Evolutionary conservation across 2,329 filamentous ascomycete species (phyloP).

Genomic region (Thermoascus crustaceus): DNA sequence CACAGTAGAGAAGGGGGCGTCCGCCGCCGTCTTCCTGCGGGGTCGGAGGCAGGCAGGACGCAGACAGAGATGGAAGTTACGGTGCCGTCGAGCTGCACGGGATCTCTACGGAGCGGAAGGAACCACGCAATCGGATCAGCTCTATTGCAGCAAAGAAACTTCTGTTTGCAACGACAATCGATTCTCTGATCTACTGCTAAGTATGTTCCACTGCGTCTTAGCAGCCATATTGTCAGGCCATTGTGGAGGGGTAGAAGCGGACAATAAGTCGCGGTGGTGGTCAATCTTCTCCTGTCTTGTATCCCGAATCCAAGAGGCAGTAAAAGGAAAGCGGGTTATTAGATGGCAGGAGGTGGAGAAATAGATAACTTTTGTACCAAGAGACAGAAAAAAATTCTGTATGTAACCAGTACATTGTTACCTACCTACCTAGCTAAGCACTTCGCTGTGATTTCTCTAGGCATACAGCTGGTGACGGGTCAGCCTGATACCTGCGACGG

Average conservation of each 20-base stretch:
- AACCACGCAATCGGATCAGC: neutral
- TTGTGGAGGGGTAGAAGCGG: slow-evolving; percentile 25
- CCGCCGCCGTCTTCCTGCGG: neutral
- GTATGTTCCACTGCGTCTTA: slow-evolving; percentile 35
- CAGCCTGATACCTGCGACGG: slow-evolving; percentile 11
- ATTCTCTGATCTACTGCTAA: slow-evolving; percentile 7
- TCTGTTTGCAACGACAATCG: too few species aligned
- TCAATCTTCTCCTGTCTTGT: slow-evolving; percentile 61
- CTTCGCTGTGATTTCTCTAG: slow-evolving; percentile 56
- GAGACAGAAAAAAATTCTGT: too few species aligned
- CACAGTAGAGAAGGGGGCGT: slow-evolving; percentile 2
- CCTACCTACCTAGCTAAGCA: slow-evolving; percentile 39
- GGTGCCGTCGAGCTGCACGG: neutral
- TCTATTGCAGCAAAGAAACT: too few species aligned
- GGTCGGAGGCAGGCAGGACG: neutral
- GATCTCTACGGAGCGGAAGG: neutral
- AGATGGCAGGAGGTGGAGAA: slow-evolving; percentile 54
- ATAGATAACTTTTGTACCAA: slow-evolving; percentile 7
- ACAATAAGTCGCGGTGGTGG: slow-evolving; percentile 32
- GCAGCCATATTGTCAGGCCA: slow-evolving; percentile 25
- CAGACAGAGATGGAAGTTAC: neutral
- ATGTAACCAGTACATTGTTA: slow-evolving; percentile 1
- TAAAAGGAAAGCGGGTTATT: slow-evolving; percentile 56
- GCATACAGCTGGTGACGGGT: slow-evolving; percentile 53
- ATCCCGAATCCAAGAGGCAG: slow-evolving; percentile 54